phyloP scores from a whole-genome alignment of 2,329 filamentous ascomycete genomes.

The Paraconiothyrium brasiliense region DNA sequence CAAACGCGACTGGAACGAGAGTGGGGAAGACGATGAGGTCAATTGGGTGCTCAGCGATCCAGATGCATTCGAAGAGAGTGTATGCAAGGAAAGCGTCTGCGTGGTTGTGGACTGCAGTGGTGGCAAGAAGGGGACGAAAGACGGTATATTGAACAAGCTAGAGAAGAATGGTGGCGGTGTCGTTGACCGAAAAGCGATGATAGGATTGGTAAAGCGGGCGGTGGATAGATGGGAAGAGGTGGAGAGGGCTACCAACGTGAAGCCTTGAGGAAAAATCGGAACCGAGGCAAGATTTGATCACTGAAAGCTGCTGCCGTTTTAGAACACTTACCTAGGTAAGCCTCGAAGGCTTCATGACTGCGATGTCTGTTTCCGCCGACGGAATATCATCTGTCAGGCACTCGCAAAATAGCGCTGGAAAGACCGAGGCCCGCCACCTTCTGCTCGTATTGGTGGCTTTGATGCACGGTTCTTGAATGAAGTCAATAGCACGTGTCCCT shows the following conservation, averaged over 20 bases:
- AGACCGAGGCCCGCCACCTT: too few species aligned
- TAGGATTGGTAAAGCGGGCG: constrained; percentile 66
- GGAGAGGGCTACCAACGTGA: constrained; percentile 35
- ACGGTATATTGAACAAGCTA: constrained; percentile 74
- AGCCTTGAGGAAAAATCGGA: constrained; percentile 4
- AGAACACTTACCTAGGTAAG: not conserved
- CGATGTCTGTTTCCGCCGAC: not conserved
- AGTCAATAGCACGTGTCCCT: too few species aligned
- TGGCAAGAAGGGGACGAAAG: constrained; percentile 71
- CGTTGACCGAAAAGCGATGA: constrained; percentile 71
- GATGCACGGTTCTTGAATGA: too few species aligned
- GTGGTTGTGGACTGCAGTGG: constrained; percentile 74
- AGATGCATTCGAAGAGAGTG: constrained; percentile 85
- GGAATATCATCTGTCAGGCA: too few species aligned
- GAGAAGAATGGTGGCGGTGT: constrained; percentile 85
- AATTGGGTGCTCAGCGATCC: constrained; percentile 85
- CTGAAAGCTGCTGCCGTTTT: not conserved
- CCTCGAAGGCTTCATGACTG: not conserved
- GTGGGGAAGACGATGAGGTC: constrained; percentile 42
- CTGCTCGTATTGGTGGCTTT: not conserved
- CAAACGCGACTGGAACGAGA: constrained; percentile 56
- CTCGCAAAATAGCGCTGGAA: too few species aligned
- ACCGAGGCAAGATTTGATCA: not conserved
- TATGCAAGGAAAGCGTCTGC: constrained; percentile 85
- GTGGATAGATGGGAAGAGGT: constrained; percentile 72